These are phyloP conservation scores for Geranium brycei DNA, from an alignment of 345 rosid species.

Conservation along the genomic window DNA sequence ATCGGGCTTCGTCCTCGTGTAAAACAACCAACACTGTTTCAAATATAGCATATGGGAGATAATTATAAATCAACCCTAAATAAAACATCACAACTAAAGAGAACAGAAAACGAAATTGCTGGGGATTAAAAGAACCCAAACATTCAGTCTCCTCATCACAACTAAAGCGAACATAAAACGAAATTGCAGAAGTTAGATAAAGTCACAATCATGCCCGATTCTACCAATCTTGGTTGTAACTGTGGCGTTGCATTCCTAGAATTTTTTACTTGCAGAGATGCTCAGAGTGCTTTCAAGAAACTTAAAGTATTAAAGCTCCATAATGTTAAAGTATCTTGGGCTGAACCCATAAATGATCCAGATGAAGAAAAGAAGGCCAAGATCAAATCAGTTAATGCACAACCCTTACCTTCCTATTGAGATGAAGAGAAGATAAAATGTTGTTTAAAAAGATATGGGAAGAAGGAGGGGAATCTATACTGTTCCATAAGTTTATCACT, in stretches of 20 bases:
- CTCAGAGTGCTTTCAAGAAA: constrained; percentile 19
- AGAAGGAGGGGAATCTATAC: too few relatives aligned
- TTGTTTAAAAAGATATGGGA: constrained; percentile 19
- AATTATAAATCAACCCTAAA: too few relatives aligned
- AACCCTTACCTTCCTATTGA: constrained; percentile 20
- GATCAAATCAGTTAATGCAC: constrained; percentile 24
- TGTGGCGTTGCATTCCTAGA: constrained; percentile 25
- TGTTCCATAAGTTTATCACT: too few relatives aligned
- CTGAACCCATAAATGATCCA: constrained; percentile 21
- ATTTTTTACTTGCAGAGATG: constrained; percentile 21
- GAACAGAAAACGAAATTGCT: too few relatives aligned
- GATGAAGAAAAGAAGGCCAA: constrained; percentile 23
- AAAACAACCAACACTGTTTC: too few relatives aligned
- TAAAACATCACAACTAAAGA: too few relatives aligned
- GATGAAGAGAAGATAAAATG: constrained; percentile 17
- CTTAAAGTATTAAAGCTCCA: constrained; percentile 14
- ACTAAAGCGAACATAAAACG: too few relatives aligned
- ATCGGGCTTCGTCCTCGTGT: too few relatives aligned
- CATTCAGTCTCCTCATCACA: too few relatives aligned
- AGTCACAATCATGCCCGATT: constrained; percentile 18
- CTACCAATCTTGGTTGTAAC: constrained; percentile 15
- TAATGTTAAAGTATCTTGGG: constrained; percentile 23
- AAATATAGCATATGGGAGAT: too few relatives aligned
- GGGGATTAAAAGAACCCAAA: too few relatives aligned
- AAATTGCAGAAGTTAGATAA: constrained; percentile 22